Evolutionary conservation across 805 yeast species (phyloP).

Genomic region (Wickerhamomyces strasburgensis): DNA sequence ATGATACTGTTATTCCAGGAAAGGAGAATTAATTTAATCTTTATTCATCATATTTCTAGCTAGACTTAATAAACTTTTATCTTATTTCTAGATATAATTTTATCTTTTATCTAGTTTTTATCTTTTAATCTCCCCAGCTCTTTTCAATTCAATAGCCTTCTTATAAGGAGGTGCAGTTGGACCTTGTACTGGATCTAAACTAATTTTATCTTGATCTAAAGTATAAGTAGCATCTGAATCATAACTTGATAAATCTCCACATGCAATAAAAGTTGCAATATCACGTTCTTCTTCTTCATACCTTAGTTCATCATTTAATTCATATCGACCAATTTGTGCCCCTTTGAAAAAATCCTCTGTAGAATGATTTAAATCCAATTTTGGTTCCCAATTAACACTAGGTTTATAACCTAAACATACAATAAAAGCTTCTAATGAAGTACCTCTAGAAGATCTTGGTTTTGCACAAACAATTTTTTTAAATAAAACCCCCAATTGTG

Average conservation of each 20-base stretch:
- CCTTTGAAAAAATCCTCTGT: conserved; percentile 82
- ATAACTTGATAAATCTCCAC: conserved; percentile 84
- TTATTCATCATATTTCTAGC: too few relatives aligned
- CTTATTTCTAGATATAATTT: background rate
- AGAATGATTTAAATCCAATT: conserved; percentile 47
- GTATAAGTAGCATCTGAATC: conserved; percentile 95
- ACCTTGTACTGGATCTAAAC: conserved; percentile 87
- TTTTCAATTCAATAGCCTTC: conserved; percentile 80
- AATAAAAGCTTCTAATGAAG: conserved; percentile 88
- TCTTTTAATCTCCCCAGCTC: conserved; percentile 57
- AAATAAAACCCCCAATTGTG: conserved; percentile 85
- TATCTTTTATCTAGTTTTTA: conserved; percentile 1
- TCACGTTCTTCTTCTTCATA: conserved; percentile 57
- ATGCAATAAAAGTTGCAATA: conserved; percentile 90
- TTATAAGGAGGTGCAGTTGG: conserved; percentile 98
- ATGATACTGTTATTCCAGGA: conserved; percentile 32
- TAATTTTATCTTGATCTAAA: conserved; percentile 31
- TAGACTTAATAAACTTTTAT: too few relatives aligned
- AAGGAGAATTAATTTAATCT: conserved; percentile 7
- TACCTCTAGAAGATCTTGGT: conserved; percentile 92
- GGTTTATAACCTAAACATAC: conserved; percentile 89
- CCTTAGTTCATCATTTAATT: conserved; percentile 41
- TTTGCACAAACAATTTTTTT: conserved; percentile 90
- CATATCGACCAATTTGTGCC: conserved; percentile 49
- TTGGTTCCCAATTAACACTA: conserved; percentile 78